Evolutionary conservation across 179 eudicot species (phyloP).

Genomic region (Vitellaria paradoxa): DNA sequence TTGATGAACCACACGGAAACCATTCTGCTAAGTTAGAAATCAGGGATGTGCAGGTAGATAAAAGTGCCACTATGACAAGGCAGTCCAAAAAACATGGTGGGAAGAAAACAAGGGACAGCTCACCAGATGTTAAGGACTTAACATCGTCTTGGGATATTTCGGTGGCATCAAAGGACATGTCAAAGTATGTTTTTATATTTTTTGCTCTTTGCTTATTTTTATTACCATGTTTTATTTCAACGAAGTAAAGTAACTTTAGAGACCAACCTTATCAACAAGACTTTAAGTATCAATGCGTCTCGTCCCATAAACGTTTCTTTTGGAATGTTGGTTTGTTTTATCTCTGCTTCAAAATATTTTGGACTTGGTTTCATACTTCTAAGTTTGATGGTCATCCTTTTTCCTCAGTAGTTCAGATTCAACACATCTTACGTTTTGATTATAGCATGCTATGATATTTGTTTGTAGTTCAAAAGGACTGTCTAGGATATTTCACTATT

Average conservation of each 20-base stretch:
- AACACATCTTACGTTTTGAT: not conserved
- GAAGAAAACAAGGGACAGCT: slow-evolving; percentile 27
- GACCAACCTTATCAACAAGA: not conserved
- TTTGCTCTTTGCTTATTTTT: not conserved
- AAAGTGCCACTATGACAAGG: slow-evolving; percentile 55
- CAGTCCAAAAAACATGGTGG: slow-evolving; percentile 50
- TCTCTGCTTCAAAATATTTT: not conserved
- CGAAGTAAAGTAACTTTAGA: not conserved
- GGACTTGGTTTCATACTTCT: not conserved
- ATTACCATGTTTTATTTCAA: not conserved
- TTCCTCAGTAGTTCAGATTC: not conserved
- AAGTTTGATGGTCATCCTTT: not conserved
- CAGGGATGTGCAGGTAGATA: slow-evolving; percentile 89
- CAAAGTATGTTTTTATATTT: slow-evolving; percentile 46
- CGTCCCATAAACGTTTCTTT: not conserved
- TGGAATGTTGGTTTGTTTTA: not conserved
- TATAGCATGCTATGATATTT: too few species aligned
- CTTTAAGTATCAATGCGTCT: not conserved
- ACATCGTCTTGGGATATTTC: slow-evolving; percentile 65
- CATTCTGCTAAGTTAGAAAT: slow-evolving; percentile 54
- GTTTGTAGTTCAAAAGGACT: too few species aligned
- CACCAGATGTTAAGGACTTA: slow-evolving; percentile 36
- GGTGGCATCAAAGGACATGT: slow-evolving; percentile 43
- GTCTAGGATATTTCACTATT: too few species aligned
- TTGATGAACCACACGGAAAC: slow-evolving; percentile 33